Conservation (phyloP, 306 rosid species). For the Alnus rubra region DNA sequence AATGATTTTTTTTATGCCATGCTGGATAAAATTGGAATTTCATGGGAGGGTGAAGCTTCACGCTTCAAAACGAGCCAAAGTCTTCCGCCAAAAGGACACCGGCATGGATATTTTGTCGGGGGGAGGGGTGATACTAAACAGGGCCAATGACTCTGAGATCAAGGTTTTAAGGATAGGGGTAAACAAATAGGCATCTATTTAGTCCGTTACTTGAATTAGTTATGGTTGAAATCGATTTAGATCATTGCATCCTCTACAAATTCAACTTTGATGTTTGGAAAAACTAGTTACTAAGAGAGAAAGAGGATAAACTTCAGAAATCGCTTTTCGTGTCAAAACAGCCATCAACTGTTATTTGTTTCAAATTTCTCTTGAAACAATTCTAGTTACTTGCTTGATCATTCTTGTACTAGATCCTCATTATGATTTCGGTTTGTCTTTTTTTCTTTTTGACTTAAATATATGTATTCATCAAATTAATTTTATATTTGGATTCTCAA, state of each 20-base stretch:
- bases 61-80: too few species aligned
- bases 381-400: neutral
- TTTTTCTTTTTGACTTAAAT: neutral
- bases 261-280: slow-evolving; percentile 22
- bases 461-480: neutral
- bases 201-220: neutral
- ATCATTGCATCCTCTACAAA: neutral
- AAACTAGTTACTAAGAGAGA: neutral
- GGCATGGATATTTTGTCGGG: too few species aligned
- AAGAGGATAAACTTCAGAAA: neutral
- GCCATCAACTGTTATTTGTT: neutral
- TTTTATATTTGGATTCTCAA: neutral
- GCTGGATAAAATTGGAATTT: too few species aligned
- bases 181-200: neutral
- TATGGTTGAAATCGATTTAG: slow-evolving; percentile 10
- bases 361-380: neutral
- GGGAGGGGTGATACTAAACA: too few species aligned
- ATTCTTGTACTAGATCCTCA: neutral
- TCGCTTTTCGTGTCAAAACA: neutral
- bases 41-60: too few species aligned
- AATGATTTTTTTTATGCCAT: too few species aligned
- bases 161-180: neutral
- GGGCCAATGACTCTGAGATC: neutral
- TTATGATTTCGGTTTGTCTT: neutral
- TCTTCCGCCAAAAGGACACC: too few species aligned